Conservation (phyloP, 2,329 filamentous ascomycete genomes). For the Pseudogymnoascus sp. region DNA sequence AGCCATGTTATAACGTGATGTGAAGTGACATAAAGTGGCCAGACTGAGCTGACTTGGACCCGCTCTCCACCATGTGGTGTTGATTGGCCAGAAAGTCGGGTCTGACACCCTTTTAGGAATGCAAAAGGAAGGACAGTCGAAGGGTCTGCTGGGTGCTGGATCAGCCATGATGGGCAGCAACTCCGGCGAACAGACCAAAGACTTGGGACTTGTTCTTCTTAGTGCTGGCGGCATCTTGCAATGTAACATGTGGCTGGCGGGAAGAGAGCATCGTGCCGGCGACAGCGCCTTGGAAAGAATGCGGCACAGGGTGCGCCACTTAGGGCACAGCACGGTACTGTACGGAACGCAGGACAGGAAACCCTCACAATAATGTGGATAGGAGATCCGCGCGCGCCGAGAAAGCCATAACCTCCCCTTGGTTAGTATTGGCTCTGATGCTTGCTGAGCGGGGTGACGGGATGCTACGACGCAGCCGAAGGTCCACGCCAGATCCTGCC, state of each 20-base stretch:
- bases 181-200: not conserved
- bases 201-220: conserved; percentile 6
- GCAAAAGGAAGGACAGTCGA: not conserved
- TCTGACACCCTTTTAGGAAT: not conserved
- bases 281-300: not conserved
- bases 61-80: not conserved
- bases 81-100: not conserved
- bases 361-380: not conserved
- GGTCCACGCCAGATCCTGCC: not conserved
- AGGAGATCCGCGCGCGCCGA: not conserved
- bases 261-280: not conserved
- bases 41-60: not conserved
- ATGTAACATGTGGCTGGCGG: not conserved
- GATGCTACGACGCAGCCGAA: not conserved
- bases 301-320: not conserved
- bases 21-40: not conserved
- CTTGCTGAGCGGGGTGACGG: not conserved
- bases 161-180: not conserved
- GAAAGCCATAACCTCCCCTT: not conserved
- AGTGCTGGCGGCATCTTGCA: not conserved
- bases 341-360: not conserved
- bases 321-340: not conserved
- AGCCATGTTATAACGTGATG: not conserved
- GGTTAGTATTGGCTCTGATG: not conserved
- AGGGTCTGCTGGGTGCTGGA: not conserved